These are phyloP conservation scores for Kalanchoe fedtschenkoi DNA, from an alignment of 164 flowering plant genomes.

Conservation along the genomic window DNA sequence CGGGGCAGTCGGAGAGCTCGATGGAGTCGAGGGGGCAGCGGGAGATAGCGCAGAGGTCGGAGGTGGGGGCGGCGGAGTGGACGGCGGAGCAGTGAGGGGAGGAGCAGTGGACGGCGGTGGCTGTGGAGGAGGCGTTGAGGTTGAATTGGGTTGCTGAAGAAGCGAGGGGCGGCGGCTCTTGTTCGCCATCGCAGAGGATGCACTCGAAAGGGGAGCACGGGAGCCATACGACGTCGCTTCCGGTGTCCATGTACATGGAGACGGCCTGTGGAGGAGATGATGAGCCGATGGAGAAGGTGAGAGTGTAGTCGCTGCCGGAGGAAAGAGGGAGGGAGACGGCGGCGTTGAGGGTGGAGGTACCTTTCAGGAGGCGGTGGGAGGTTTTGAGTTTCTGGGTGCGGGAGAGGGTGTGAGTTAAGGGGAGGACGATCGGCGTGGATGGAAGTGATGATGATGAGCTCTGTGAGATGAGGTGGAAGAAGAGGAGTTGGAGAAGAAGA, in stretches of 20 bases:
- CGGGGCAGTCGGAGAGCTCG: constrained; percentile 48
- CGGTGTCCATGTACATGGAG: constrained; percentile 83
- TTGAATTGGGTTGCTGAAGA: constrained; percentile 14
- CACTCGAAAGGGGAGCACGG: constrained; percentile 81
- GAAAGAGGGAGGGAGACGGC: constrained; percentile 71
- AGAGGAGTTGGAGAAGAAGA: background rate
- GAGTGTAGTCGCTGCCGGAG: constrained; percentile 74
- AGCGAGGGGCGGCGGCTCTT: constrained; percentile 10
- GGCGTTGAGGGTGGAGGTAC: constrained; percentile 53
- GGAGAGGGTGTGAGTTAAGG: constrained; percentile 61
- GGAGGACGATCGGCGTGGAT: constrained; percentile 18
- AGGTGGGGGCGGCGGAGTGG: constrained; percentile 48
- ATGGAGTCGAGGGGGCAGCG: constrained; percentile 57
- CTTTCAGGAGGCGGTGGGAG: constrained; percentile 65
- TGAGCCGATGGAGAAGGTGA: constrained; percentile 46
- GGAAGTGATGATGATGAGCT: background rate
- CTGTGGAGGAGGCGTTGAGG: constrained; percentile 23
- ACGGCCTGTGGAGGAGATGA: constrained; percentile 24
- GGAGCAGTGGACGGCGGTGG: constrained; percentile 37
- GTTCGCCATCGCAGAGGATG: constrained; percentile 71
- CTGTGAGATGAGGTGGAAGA: background rate
- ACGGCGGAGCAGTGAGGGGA: constrained; percentile 64
- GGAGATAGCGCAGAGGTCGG: constrained; percentile 78
- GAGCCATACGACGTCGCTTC: constrained; percentile 89
- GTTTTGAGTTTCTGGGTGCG: constrained; percentile 28